Base-by-base conservation (phyloP, 306 rosid species). In the Citrullus mucosospermus region DNA sequence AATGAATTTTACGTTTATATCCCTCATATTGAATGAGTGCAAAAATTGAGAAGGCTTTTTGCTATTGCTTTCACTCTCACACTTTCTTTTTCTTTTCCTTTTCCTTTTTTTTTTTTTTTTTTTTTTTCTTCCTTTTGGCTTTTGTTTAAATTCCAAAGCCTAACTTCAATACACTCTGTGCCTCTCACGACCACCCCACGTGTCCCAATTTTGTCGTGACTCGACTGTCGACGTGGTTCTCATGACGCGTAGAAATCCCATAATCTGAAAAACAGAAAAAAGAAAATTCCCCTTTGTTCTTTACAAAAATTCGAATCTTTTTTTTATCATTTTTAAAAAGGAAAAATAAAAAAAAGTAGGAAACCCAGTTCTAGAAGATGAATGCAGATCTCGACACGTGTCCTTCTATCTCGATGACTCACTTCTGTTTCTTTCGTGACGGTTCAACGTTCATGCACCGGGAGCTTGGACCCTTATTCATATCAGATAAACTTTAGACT, bases 371-470 rank as follows among this genome's bases (percentile, higher is more conserved):
- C 57, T 61, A 75, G 78, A 75, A 75, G 65, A 8, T 32, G 32
- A 2, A 1, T 3, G 20, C 6, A 17, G 25, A 75, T 18, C 0
- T 5, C 6, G 80, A 77, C 80, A 77, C 80, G 80, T 61, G 72
- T 60, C 78, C 46, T 22, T 1, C 43, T 3, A 16, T 60, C 10
- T 28, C 80, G 11, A 77, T 77, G 80, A 77, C 73, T 77, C 80
- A 60, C 79, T 59, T 22, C 2, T 39, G 70, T 41, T 39, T 57
- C 22, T 60, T 43, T 60, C 12, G 8, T 28, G 59, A 77, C 30
- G 59, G 55, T 77, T 46, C 58, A 77, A 59, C 71, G 60, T 77
- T 77, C 80, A 77, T 77, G 80, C 69, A 77, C 72, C 80, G 55
- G 44, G 3, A 48, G 58, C 72, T 59, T 77, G 72, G 72, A 59